These are phyloP conservation scores for Schoenoplectus tabernaemontani DNA, from an alignment of 202 grass and related monocot species.

Conservation along the genomic window DNA sequence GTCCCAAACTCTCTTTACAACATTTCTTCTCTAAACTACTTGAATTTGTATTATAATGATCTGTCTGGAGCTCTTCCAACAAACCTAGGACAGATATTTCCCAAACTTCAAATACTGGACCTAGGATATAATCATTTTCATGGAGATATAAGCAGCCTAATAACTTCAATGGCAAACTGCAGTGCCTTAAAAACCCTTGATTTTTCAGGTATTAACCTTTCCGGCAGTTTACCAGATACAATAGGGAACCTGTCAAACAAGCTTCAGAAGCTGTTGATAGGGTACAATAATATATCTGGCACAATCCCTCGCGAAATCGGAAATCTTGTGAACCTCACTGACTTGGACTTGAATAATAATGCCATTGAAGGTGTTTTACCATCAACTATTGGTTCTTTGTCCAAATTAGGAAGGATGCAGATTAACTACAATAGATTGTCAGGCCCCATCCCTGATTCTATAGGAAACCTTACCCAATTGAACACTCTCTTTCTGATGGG, in stretches of 20 bases:
- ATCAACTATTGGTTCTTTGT: constrained; percentile 5
- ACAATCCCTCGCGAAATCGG: not conserved
- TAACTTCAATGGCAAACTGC: not conserved
- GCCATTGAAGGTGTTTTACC: constrained; percentile 23
- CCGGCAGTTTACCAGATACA: not conserved
- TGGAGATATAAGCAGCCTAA: not conserved
- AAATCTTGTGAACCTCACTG: constrained; percentile 6
- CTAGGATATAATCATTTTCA: not conserved
- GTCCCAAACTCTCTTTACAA: not conserved
- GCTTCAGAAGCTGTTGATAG: not conserved
- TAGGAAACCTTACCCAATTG: constrained; percentile 28
- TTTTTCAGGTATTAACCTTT: not conserved
- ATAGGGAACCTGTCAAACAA: not conserved
- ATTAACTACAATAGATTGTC: constrained; percentile 17
- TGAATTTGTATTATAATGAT: constrained; percentile 10
- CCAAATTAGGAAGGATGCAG: not conserved
- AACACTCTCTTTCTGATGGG: not conserved
- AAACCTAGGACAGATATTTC: constrained; percentile 13
- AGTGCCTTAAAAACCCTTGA: constrained; percentile 19
- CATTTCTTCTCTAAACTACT: not conserved
- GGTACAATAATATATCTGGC: not conserved
- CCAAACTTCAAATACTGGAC: not conserved
- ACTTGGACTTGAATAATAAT: not conserved
- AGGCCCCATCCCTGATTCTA: not conserved
- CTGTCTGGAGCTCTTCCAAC: constrained; percentile 31